Base-by-base conservation (phyloP, 2,329 filamentous ascomycete genomes). In the Fusarium circinatum region DNA sequence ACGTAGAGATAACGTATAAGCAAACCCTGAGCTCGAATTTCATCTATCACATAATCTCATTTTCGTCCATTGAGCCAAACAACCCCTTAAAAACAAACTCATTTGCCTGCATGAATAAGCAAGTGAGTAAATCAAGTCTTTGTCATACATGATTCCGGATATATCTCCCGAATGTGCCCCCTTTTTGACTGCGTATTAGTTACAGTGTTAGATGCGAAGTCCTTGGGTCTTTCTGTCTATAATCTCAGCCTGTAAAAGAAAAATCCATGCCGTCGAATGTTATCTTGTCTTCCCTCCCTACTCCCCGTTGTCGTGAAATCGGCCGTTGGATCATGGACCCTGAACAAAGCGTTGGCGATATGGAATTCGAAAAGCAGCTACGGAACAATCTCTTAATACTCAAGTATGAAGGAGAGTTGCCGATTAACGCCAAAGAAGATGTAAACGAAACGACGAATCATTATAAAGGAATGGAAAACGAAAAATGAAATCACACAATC, bases 101-200 rank as follows among this genome's bases (percentile, higher is more conserved):
- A 71, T 74, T 62, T 65, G 62, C 68, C 64, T 61, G 62, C 51
- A 59, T 51, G 58, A 73, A 78, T 70, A 74, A 73, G 73, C 70
- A 76, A 73, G 67, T 68, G 68, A 65, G 62, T 75, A 75, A 74
- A 78, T 70, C 69, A 74, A 78, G 72, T 77, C 71, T 78, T 81
- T 80, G 75, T 79, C 78, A 75, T 80, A 82, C 79, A 80, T 81
- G 73, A 74, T 73, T 73, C 76, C 75, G 70, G 71, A 74, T 75
- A 78, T 80, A 80, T 65, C 79, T 78, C 79, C 66, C 66, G 47
- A 81, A 74, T 76, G 73, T 74, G 72, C 70, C 71, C 77, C 75
- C 74, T 80, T 82, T 80, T 80, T 80, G 68, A 70, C 80, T 75
- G 76, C 78, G 77, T 81, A 82, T 82, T 81, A 81, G 75, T 78